Evolutionary conservation across 108 stramenopile genomes (phyloP), one percentile per base, ranked within the genome.

Genomic region (Skeletonema grethae): DNA sequence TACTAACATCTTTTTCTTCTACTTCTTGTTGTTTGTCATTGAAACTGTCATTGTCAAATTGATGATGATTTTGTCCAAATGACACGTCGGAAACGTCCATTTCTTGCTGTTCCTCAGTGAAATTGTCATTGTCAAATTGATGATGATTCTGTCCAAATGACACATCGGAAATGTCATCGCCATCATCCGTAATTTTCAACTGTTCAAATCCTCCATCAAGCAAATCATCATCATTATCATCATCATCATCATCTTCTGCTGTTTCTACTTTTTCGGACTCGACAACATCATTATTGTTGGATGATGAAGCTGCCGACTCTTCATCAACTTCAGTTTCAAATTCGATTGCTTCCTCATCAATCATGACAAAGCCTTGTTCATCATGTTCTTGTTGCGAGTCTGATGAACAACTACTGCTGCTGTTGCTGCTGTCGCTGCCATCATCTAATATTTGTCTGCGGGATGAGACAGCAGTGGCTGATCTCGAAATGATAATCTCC

Each of bases 31-130:
- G 13, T 13, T 62, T n/a, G 4, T 31, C 55, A 31, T 20, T 30
- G 56, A 61, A 53, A 39, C 58, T 38, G 5, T 70, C 25, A 8
- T 68, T 66, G 13, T 73, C 67, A 50, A n/a, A 53, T 22, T 53
- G 50, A 24, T 53, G 22, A 53, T 53, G 22, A 8, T 22, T 22
- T 22, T 53, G 50, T 18, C 50, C 50, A 53, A 53, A 53, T 22
- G 50, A 53, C 22, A 53, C 50, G 9, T 53, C 50, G 25, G 25
- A 28, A 28, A 28, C 25, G 25, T 45, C 0, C 29, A 43, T 45
- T 58, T 39, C 29, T 50, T n/a, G 30, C 1, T 1, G 13, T 6
- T 62, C 25, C 0, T 31, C 55, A 31, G 31, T 30, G 56, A 61
- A 53, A 39, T 29, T 38, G 5, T 70, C 25, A 8, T 68, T 66